Percentiles rank a stretch among this genome's conserved stretches.
Conservation (phyloP, 352 stramenopile genomes). For the Phytophthora colocasiae region DNA sequence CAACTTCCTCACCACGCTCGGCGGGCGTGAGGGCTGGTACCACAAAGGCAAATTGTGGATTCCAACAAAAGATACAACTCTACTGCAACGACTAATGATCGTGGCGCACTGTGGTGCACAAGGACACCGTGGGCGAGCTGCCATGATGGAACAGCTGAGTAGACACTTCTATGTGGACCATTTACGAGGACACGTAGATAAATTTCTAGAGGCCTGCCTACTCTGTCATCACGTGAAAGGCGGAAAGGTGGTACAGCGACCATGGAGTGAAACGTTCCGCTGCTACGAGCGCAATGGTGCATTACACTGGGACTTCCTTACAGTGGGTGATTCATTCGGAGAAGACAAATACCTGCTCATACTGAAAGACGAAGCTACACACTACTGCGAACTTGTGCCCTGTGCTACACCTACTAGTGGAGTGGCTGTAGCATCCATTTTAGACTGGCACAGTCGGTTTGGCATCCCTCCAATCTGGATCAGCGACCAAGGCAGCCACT, state of each 20-base stretch:
- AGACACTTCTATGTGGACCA: slow-evolving; percentile 1
- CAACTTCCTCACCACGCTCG: no score
- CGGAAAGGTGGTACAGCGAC: neutral
- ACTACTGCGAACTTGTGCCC: slow-evolving; percentile 32
- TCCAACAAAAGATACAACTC: no score
- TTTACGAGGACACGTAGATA: slow-evolving; percentile 2
- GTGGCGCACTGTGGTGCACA: no score
- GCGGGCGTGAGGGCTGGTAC: no score
- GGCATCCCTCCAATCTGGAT: neutral
- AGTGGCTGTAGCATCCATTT: slow-evolving; percentile 20
- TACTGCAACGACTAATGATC: no score
- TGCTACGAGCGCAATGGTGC: neutral
- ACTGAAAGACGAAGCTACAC: slow-evolving; percentile 37
- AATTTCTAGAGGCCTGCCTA: slow-evolving; percentile 22
- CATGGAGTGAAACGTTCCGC: slow-evolving; percentile 12
- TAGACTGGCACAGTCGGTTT: slow-evolving; percentile 41
- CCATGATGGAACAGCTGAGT: neutral
- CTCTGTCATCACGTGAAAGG: slow-evolving; percentile 6
- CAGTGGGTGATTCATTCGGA: slow-evolving; percentile 27
- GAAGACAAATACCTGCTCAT: slow-evolving; percentile 26
- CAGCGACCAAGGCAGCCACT: no score
- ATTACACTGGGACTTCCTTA: no score
- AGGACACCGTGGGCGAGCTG: slow-evolving; percentile 2
- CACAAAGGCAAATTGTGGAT: no score
- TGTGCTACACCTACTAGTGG: slow-evolving; percentile 22